phyloP scores from a whole-genome alignment of 2,329 filamentous ascomycete species.

The Botryotinia globosa region DNA sequence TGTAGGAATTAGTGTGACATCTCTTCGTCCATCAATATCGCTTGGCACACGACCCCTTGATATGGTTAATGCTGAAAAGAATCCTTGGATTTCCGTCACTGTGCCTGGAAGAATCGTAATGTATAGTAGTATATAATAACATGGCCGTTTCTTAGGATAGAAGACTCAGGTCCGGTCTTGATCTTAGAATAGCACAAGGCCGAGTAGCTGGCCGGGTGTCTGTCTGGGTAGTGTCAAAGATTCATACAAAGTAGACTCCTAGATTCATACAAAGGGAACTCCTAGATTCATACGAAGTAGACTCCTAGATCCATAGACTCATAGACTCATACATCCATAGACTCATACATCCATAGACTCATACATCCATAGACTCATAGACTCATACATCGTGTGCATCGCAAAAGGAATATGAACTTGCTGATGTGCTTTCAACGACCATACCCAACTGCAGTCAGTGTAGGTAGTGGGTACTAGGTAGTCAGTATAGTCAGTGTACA shows the following conservation, averaged over 20 bases:
- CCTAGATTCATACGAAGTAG: background rate
- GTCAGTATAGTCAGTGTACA: too few species aligned
- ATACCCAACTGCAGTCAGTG: background rate
- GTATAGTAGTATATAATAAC: background rate
- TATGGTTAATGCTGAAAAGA: background rate
- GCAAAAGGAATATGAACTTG: background rate
- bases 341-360: too few species aligned
- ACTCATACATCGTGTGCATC: background rate
- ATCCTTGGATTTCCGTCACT: conserved; percentile 13
- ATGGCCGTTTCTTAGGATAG: background rate
- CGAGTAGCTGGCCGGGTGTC: background rate
- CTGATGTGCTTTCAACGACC: background rate
- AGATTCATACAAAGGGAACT: too few species aligned
- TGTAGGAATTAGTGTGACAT: background rate
- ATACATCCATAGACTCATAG: background rate
- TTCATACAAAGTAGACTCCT: background rate
- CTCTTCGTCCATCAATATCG: background rate
- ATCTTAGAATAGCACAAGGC: background rate
- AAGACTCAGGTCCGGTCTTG: background rate
- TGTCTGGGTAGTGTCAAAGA: background rate
- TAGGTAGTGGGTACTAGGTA: too few species aligned
- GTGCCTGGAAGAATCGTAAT: conserved; percentile 7
- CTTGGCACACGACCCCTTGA: background rate
- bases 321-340: too few species aligned
- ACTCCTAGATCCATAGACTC: background rate